Percentiles rank a stretch among this genome's conserved stretches.
Evolutionary conservation across 1,139 yeast genomes (phyloP).

Genomic region (Protomyces inundatus): DNA sequence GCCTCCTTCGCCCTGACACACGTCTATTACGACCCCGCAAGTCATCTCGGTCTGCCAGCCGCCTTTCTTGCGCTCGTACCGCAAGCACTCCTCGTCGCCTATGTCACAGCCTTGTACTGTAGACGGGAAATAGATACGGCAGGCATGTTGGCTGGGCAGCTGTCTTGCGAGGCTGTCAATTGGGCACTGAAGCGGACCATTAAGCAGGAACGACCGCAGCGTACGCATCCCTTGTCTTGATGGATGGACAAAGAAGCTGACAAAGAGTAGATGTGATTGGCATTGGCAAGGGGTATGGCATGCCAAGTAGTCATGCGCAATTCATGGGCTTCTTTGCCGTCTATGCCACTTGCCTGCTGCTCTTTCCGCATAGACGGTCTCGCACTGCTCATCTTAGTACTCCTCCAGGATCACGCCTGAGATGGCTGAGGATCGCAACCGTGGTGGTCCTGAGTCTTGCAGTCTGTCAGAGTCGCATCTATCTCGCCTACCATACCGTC

Average conservation of each 20-base stretch:
- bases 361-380: background rate
- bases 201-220: slow-evolving; percentile 69
- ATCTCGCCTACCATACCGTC: slow-evolving; percentile 68
- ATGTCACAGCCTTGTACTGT: slow-evolving; percentile 74
- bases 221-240: slow-evolving; percentile 41
- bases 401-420: no score
- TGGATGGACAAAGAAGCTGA: background rate
- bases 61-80: slow-evolving; percentile 83
- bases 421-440: background rate
- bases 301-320: slow-evolving; percentile 97
- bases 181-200: slow-evolving; percentile 59
- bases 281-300: slow-evolving; percentile 63
- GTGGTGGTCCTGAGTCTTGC: background rate
- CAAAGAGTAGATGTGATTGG: background rate
- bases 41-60: slow-evolving; percentile 52
- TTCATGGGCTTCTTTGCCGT: slow-evolving; percentile 82
- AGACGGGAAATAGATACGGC: slow-evolving; percentile 84
- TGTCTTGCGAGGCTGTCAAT: slow-evolving; percentile 67
- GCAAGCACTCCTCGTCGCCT: slow-evolving; percentile 68
- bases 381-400: no score
- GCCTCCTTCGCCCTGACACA: slow-evolving; percentile 49
- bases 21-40: slow-evolving; percentile 69
- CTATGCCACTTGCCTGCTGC: slow-evolving; percentile 43
- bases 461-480: slow-evolving; percentile 47
- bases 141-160: slow-evolving; percentile 78